Conservation (phyloP, 257 asterid species). For the Eustoma russellianum region DNA sequence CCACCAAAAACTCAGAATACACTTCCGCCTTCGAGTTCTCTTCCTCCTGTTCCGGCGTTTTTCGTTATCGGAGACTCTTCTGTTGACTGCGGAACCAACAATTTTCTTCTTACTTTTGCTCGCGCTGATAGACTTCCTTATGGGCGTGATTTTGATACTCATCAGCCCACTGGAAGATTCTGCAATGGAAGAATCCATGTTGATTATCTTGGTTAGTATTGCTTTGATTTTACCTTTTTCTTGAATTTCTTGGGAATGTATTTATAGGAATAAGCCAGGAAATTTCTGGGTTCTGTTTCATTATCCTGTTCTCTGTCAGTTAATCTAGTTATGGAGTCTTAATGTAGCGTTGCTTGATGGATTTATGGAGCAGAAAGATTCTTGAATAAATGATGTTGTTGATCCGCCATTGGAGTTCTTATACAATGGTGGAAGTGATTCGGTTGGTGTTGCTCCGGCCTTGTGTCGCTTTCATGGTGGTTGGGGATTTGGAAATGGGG, state of each 20-base stretch:
- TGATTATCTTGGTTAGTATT: constrained; percentile 80
- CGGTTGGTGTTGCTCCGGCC: too few species aligned
- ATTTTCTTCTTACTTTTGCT: constrained; percentile 81
- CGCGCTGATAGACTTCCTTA: constrained; percentile 87
- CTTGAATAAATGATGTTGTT: too few species aligned
- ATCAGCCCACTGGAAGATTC: constrained; percentile 83
- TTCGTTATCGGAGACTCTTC: constrained; percentile 90
- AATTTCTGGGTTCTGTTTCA: too few species aligned
- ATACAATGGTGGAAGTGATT: too few species aligned
- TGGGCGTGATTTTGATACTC: constrained; percentile 89
- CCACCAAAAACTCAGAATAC: not conserved
- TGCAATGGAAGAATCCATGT: constrained; percentile 93
- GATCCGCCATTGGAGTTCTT: too few species aligned
- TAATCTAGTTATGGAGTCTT: too few species aligned
- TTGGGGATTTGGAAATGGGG: too few species aligned
- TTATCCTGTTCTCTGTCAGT: too few species aligned
- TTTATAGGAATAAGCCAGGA: too few species aligned
- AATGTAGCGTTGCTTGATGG: too few species aligned
- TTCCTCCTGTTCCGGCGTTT: constrained; percentile 52
- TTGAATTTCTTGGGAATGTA: not conserved
- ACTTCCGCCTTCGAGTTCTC: constrained; percentile 5
- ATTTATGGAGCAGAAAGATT: too few species aligned
- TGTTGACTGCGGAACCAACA: constrained; percentile 88
- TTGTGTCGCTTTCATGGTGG: too few species aligned
- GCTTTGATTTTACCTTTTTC: not conserved